Conservation (phyloP, 169 alveolate genomes). For the Eimeria maxima region DNA sequence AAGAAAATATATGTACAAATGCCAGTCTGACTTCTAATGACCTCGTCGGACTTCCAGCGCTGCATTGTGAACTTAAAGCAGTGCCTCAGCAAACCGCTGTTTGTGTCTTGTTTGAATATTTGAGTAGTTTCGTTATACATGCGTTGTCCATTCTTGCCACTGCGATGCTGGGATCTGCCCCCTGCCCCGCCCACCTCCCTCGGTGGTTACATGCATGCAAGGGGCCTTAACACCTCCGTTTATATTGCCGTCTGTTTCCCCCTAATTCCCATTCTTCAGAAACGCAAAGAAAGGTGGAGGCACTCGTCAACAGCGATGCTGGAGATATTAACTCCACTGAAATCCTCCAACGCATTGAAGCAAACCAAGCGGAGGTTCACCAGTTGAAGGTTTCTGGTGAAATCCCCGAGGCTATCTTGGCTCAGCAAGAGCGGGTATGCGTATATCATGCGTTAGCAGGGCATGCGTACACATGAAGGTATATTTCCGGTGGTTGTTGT, state of each 20-base stretch:
- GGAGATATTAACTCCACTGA: background rate
- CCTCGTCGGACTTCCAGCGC: too few relatives aligned
- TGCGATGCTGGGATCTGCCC: too few relatives aligned
- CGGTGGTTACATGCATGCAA: background rate
- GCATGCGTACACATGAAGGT: background rate
- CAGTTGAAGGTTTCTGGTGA: background rate
- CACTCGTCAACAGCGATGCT: background rate
- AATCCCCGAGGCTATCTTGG: background rate
- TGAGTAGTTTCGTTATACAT: too few relatives aligned
- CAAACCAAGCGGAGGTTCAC: background rate
- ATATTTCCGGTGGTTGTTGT: background rate
- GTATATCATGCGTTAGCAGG: background rate
- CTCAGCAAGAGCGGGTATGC: constrained; percentile 32
- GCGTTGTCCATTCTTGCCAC: too few relatives aligned
- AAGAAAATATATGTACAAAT: background rate
- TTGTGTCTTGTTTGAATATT: too few relatives aligned
- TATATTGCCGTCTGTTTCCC: background rate
- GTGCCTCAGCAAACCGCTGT: too few relatives aligned
- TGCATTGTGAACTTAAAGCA: background rate
- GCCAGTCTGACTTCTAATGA: too few relatives aligned
- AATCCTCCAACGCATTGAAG: background rate
- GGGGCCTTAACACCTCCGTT: background rate
- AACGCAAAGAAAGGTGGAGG: background rate
- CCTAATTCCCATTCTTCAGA: constrained; percentile 19
- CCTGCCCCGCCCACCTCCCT: background rate